phyloP scores from a whole-genome alignment of 2,329 filamentous ascomycete genomes.

The Penicillium occitanis region DNA sequence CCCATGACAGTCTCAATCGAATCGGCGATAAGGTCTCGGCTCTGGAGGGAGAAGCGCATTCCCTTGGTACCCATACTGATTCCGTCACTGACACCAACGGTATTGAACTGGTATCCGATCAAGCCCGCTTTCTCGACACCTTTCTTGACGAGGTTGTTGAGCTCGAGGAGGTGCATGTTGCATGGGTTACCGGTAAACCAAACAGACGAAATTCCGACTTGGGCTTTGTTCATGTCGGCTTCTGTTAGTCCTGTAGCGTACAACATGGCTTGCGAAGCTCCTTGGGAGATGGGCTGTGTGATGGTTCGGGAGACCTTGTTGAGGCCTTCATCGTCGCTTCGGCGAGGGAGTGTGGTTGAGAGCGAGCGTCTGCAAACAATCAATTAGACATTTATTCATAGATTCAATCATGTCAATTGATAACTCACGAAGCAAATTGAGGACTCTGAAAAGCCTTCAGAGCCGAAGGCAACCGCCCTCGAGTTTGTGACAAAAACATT shows the following conservation, averaged over 20 bases:
- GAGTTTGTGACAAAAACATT: slow-evolving; percentile 34
- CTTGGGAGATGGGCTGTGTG: slow-evolving; percentile 97
- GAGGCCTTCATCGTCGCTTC: slow-evolving; percentile 55
- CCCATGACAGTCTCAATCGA: slow-evolving; percentile 99
- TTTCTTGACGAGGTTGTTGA: slow-evolving; percentile 75
- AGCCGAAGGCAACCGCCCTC: slow-evolving; percentile 32
- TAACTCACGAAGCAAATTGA: slow-evolving; percentile 23
- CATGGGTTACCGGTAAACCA: slow-evolving; percentile 99
- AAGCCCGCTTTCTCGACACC: slow-evolving; percentile 74
- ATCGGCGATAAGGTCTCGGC: slow-evolving; percentile 93
- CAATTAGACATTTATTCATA: neutral
- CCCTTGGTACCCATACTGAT: slow-evolving; percentile 98
- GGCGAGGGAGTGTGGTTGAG: slow-evolving; percentile 50
- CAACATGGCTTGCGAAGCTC: slow-evolving; percentile 97
- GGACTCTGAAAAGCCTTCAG: slow-evolving; percentile 26
- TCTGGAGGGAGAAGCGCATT: slow-evolving; percentile 95
- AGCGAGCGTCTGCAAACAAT: slow-evolving; percentile 34
- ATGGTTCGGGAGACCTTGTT: slow-evolving; percentile 83
- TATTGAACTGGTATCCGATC: slow-evolving; percentile 97
- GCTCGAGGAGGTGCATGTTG: slow-evolving; percentile 96
- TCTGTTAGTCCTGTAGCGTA: slow-evolving; percentile 90
- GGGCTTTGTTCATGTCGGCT: slow-evolving; percentile 89
- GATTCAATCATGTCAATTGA: neutral
- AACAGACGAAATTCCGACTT: slow-evolving; percentile 95
- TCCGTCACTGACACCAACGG: slow-evolving; percentile 92